phyloP scores from a whole-genome alignment of 2,329 filamentous ascomycete species.

The Xylariaceae sp. region DNA sequence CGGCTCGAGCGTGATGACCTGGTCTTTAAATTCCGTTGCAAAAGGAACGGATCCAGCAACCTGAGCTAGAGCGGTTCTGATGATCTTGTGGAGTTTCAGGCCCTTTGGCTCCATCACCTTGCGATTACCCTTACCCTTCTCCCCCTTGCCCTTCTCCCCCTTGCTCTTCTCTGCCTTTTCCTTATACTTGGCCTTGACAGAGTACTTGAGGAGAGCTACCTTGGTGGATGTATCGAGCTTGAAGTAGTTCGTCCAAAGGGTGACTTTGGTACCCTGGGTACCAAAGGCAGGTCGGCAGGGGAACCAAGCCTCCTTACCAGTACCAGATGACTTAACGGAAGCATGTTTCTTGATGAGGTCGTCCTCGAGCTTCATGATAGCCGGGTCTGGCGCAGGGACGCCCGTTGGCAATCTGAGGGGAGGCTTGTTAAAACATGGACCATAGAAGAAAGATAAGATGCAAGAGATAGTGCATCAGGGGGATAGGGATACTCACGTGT shows the following conservation, averaged over 20 bases:
- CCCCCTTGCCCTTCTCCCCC: slow-evolving; percentile 12
- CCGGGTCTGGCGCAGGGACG: slow-evolving; percentile 25
- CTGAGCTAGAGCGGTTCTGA: slow-evolving; percentile 35
- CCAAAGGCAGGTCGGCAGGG: slow-evolving; percentile 48
- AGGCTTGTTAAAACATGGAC: slow-evolving; percentile 5
- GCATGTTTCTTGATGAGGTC: slow-evolving; percentile 33
- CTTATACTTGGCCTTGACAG: slow-evolving; percentile 32
- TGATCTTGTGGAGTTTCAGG: slow-evolving; percentile 39
- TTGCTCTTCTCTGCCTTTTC: not conserved
- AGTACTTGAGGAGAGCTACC: slow-evolving; percentile 40
- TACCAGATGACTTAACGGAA: slow-evolving; percentile 26
- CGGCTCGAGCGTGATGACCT: slow-evolving; percentile 38
- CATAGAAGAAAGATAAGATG: not conserved
- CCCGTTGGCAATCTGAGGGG: slow-evolving; percentile 11
- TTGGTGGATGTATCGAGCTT: slow-evolving; percentile 36
- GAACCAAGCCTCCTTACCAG: slow-evolving; percentile 28
- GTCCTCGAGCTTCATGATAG: slow-evolving; percentile 38
- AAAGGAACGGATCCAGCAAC: slow-evolving; percentile 32
- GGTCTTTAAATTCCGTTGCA: slow-evolving; percentile 48
- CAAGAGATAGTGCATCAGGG: not conserved
- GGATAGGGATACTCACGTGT: slow-evolving; percentile 26
- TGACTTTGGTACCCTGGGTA: slow-evolving; percentile 36
- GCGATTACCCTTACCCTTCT: slow-evolving; percentile 3
- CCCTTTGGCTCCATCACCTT: slow-evolving; percentile 35
- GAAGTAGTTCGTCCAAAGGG: slow-evolving; percentile 53